Evolutionary conservation across 1,139 yeast species (phyloP).

Genomic region (Suhomyces kunorum): DNA sequence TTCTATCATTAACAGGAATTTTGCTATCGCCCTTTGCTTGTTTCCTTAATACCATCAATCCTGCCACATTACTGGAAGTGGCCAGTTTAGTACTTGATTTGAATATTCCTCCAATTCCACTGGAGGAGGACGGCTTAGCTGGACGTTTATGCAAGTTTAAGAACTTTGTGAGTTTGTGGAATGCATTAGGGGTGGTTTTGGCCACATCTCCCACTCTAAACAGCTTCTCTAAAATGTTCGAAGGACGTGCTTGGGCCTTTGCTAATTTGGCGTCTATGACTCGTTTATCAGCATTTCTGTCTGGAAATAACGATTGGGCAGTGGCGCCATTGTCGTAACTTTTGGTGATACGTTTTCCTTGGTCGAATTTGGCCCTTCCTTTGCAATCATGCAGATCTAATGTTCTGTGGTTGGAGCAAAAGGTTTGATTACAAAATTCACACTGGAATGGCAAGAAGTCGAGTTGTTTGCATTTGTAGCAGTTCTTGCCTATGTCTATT

Average conservation of each 20-base stretch:
- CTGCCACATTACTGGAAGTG: conserved; percentile 22
- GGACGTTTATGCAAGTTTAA: conserved; percentile 34
- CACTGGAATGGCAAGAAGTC: conserved; percentile 75
- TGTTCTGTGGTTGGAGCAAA: conserved; percentile 59
- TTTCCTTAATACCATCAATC: conserved; percentile 41
- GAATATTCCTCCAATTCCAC: background rate
- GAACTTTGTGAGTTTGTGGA: conserved; percentile 49
- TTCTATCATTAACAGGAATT: conserved; percentile 55
- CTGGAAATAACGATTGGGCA: conserved; percentile 56
- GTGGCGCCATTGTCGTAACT: conserved; percentile 23
- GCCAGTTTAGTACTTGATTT: background rate
- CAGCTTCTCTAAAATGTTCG: conserved; percentile 26
- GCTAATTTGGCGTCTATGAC: conserved; percentile 43
- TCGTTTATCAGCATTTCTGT: conserved; percentile 42
- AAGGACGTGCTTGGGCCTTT: conserved; percentile 27
- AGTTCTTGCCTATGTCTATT: conserved; percentile 70
- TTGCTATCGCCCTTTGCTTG: conserved; percentile 69
- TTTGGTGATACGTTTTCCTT: conserved; percentile 2
- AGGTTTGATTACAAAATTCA: conserved; percentile 53
- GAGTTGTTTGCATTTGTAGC: conserved; percentile 59
- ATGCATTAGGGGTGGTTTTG: conserved; percentile 33
- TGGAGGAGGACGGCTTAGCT: background rate
- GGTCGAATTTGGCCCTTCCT: conserved; percentile 17
- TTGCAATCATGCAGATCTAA: conserved; percentile 51
- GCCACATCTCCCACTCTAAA: conserved; percentile 36